phyloP scores from a whole-genome alignment of 2,329 filamentous ascomycete genomes.

The Ophiostoma fasciatum region DNA sequence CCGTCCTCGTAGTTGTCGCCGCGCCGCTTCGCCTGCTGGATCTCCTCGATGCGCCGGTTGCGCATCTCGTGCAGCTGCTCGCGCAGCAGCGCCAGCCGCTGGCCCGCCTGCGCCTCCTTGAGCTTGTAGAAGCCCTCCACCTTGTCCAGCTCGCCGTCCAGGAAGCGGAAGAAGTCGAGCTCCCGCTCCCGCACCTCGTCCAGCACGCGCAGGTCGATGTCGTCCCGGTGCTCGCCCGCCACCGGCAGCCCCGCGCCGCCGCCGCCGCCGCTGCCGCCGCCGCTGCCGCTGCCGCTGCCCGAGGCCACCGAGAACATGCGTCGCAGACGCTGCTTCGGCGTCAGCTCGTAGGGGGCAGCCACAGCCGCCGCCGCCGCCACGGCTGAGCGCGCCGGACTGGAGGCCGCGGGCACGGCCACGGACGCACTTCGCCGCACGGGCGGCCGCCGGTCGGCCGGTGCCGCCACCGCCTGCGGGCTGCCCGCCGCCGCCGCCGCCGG shows the following conservation, averaged over 20 bases:
- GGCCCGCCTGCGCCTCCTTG: constrained; percentile 74
- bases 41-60: constrained; percentile 63
- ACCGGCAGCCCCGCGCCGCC: constrained; percentile 19
- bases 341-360: constrained; percentile 9
- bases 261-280: not conserved
- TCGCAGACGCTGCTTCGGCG: constrained; percentile 18
- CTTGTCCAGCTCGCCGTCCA: constrained; percentile 77
- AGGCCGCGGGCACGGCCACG: constrained; percentile 8
- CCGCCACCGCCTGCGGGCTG: not conserved
- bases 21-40: constrained; percentile 29
- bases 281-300: constrained; percentile 7
- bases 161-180: constrained; percentile 73
- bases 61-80: constrained; percentile 90
- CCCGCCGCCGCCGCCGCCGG: not conserved
- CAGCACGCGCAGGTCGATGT: constrained; percentile 27
- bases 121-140: constrained; percentile 78
- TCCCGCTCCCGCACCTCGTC: constrained; percentile 51
- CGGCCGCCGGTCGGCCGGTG: not conserved
- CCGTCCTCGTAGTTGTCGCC: constrained; percentile 7
- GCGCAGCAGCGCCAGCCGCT: constrained; percentile 54
- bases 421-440: constrained; percentile 24
- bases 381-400: not conserved
- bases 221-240: constrained; percentile 18
- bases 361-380: constrained; percentile 2
- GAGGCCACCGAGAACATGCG: constrained; percentile 26